These are phyloP conservation scores for Cephaloascus albidus DNA, from an alignment of 805 yeast genomes.

Conservation along the genomic window DNA sequence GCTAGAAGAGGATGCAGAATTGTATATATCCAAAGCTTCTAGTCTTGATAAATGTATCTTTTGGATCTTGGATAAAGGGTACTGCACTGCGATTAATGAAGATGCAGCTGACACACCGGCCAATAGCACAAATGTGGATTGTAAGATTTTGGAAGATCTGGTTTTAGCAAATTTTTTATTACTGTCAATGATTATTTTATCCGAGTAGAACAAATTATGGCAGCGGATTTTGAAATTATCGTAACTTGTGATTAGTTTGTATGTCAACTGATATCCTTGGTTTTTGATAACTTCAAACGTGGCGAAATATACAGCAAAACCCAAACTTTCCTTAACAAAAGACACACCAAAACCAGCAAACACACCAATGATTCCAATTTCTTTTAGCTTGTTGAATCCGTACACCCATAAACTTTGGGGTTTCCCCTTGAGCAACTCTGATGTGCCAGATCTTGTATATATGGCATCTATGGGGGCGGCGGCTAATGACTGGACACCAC, in stretches of 20 bases:
- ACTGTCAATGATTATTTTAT: too few species aligned
- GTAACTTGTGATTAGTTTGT: conserved; percentile 32
- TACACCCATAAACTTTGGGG: conserved; percentile 73
- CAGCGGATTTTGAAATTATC: conserved; percentile 32
- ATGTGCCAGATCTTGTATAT: conserved; percentile 68
- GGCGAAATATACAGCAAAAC: conserved; percentile 78
- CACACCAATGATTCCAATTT: conserved; percentile 75
- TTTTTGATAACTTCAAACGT: conserved; percentile 76
- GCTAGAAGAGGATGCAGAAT: conserved; percentile 14
- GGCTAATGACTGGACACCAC: conserved; percentile 77
- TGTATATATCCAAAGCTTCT: conserved; percentile 67
- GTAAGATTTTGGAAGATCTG: conserved; percentile 39
- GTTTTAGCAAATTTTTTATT: conserved; percentile 14
- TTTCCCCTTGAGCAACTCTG: conserved; percentile 60
- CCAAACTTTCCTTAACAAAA: conserved; percentile 66
- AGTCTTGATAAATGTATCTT: conserved; percentile 69
- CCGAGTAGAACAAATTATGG: conserved; percentile 3
- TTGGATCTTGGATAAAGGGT: conserved; percentile 75
- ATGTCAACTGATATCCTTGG: conserved; percentile 43
- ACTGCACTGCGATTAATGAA: conserved; percentile 67
- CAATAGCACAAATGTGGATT: conserved; percentile 58
- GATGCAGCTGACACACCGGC: conserved; percentile 89
- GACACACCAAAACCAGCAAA: conserved; percentile 85
- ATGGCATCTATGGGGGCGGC: conserved; percentile 95
- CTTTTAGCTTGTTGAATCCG: conserved; percentile 55